These are phyloP conservation scores for Acacia concinna DNA, from an alignment of 331 rosid genomes.

Conservation along the genomic window DNA sequence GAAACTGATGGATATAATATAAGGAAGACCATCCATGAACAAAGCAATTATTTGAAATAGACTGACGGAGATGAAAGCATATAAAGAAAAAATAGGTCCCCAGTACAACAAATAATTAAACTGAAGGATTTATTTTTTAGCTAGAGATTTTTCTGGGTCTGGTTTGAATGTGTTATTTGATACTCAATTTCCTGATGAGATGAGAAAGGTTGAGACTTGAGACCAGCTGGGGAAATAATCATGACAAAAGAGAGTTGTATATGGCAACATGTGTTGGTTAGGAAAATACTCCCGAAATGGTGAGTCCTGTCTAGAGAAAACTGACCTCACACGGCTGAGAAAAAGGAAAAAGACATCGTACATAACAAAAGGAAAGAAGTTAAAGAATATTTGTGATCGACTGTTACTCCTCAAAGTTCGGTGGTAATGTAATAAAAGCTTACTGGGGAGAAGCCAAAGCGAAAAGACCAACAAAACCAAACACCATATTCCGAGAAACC, in stretches of 20 bases:
- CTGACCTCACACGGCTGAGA: not conserved
- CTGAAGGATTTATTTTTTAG: not conserved
- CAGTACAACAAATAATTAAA: not conserved
- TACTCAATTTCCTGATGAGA: not conserved
- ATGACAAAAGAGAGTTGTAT: not conserved
- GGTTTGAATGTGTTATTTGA: not conserved
- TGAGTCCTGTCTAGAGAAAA: slow-evolving; percentile 1
- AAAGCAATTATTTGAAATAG: not conserved
- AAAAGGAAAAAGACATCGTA: not conserved
- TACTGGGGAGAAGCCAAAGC: not conserved
- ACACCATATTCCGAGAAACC: slow-evolving; percentile 23
- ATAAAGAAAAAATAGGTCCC: not conserved
- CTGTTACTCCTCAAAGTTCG: not conserved
- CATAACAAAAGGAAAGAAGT: not conserved
- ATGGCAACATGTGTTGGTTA: not conserved
- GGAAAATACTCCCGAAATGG: not conserved
- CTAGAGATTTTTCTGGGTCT: not conserved
- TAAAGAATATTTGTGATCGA: not conserved
- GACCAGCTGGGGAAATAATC: not conserved
- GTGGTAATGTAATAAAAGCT: not conserved
- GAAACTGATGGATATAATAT: not conserved
- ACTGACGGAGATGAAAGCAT: not conserved
- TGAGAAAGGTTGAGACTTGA: not conserved
- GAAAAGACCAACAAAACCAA: not conserved
- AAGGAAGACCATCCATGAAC: slow-evolving; percentile 4